Conservation (phyloP, 1,284 basidiomycete species). For the Ganoderma boninense region DNA sequence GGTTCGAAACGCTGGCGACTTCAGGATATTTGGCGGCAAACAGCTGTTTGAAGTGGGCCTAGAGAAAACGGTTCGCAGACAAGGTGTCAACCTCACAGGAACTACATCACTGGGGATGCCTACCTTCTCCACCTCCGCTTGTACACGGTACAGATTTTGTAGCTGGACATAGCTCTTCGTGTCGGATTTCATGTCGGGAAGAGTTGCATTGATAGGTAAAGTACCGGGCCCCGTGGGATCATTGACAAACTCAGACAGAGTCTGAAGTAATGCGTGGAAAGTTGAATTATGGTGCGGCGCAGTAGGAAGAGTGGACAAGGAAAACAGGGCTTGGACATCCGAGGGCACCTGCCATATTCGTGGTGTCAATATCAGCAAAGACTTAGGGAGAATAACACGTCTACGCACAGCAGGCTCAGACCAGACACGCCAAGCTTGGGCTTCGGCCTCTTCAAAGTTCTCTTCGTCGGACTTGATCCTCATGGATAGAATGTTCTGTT, state of each 20-base stretch:
- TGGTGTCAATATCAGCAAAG: conserved; percentile 1
- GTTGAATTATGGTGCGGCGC: conserved; percentile 49
- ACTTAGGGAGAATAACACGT: background rate
- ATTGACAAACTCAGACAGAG: conserved; percentile 69
- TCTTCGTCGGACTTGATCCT: conserved; percentile 87
- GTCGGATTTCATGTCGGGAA: conserved; percentile 97
- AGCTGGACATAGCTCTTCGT: conserved; percentile 85
- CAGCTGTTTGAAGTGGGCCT: conserved; percentile 39
- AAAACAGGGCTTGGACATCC: conserved; percentile 72
- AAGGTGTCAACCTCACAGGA: background rate
- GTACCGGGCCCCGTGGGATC: conserved; percentile 42
- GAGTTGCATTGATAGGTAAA: conserved; percentile 66
- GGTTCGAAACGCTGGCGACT: conserved; percentile 47
- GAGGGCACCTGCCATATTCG: conserved; percentile 60
- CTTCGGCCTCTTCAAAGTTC: conserved; percentile 94
- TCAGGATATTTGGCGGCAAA: conserved; percentile 36
- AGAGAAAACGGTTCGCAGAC: background rate
- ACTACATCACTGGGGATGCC: background rate
- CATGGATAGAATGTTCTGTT: conserved; percentile 64
- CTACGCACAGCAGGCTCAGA: conserved; percentile 59
- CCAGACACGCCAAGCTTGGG: conserved; percentile 83
- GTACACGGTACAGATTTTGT: conserved; percentile 79
- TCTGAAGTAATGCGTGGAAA: conserved; percentile 89
- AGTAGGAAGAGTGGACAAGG: conserved; percentile 45
- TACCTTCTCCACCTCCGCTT: conserved; percentile 75